Conservation (phyloP, 1,284 basidiomycete genomes). For the Trichosporon coremiiforme region DNA sequence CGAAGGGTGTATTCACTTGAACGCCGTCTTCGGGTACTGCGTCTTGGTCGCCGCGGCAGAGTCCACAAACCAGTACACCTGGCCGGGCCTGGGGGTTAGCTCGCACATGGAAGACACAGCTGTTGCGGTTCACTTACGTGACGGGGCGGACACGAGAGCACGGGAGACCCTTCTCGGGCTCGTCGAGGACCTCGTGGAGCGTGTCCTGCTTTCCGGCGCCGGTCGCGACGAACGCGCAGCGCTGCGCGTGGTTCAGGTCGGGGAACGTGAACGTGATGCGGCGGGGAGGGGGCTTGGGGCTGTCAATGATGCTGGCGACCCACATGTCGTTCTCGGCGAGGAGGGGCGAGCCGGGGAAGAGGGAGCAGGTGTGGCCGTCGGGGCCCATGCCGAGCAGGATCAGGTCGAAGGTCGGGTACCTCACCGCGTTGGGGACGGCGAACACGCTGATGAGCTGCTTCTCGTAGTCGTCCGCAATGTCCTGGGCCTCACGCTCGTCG, state of each 20-base stretch:
- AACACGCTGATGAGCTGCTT: conserved; percentile 89
- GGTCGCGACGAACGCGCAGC: conserved; percentile 82
- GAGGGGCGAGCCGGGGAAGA: conserved; percentile 91
- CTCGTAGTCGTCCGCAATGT: conserved; percentile 89
- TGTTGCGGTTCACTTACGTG: conserved; percentile 48
- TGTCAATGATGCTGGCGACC: conserved; percentile 92
- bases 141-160: conserved; percentile 77
- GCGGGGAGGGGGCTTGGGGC: conserved; percentile 87
- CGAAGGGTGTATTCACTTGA: conserved; percentile 31
- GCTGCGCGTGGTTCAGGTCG: conserved; percentile 86
- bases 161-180: conserved; percentile 78
- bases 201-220: conserved; percentile 83
- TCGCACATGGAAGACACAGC: not conserved
- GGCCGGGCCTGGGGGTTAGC: conserved; percentile 64
- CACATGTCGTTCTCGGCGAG: conserved; percentile 84
- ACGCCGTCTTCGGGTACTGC: conserved; percentile 49
- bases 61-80: conserved; percentile 89
- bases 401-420: conserved; percentile 93
- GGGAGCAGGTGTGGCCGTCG: conserved; percentile 94
- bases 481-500: conserved; percentile 67
- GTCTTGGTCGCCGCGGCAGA: conserved; percentile 70
- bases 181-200: conserved; percentile 73
- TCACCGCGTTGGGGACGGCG: conserved; percentile 74
- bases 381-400: conserved; percentile 91
- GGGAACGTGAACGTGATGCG: conserved; percentile 77